Evolutionary conservation across 805 yeast genomes (phyloP).

Genomic region (Metschnikowia chrysomelidarum): DNA sequence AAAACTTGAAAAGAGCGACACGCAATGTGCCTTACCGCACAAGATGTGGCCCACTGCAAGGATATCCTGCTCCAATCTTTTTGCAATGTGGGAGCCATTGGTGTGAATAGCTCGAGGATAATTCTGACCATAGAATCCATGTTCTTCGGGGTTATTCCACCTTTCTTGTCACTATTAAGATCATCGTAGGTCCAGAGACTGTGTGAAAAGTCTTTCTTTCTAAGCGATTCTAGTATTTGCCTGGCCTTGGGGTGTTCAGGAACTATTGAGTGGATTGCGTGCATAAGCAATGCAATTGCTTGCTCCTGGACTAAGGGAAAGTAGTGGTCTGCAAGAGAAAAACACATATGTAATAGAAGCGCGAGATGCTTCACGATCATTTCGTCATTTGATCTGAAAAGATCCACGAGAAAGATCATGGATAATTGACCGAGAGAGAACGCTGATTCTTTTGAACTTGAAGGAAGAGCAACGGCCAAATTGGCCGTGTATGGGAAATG

Average conservation of each 20-base stretch:
- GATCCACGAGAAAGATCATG: slow-evolving; percentile 78
- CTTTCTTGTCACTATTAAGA: slow-evolving; percentile 62
- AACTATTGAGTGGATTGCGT: slow-evolving; percentile 64
- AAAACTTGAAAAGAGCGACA: slow-evolving; percentile 94
- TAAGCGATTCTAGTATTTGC: slow-evolving; percentile 55
- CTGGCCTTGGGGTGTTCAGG: slow-evolving; percentile 53
- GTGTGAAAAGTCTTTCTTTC: slow-evolving; percentile 46
- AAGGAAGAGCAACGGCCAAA: slow-evolving; percentile 53
- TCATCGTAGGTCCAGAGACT: slow-evolving; percentile 86
- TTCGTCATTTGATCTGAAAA: slow-evolving; percentile 66
- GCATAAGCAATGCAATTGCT: slow-evolving; percentile 72
- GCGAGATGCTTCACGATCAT: slow-evolving; percentile 62
- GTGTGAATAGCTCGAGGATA: slow-evolving; percentile 55
- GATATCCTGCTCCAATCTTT: slow-evolving; percentile 84
- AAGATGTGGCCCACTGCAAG: slow-evolving; percentile 92
- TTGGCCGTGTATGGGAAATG: slow-evolving; percentile 73
- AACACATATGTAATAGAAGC: slow-evolving; percentile 70
- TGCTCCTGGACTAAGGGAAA: slow-evolving; percentile 79
- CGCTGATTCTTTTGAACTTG: slow-evolving; percentile 63
- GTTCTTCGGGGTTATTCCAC: slow-evolving; percentile 80
- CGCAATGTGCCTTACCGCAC: slow-evolving; percentile 96
- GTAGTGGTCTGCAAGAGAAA: slow-evolving; percentile 86
- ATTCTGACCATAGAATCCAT: slow-evolving; percentile 76
- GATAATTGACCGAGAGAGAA: slow-evolving; percentile 89
- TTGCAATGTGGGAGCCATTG: slow-evolving; percentile 53